phyloP scores from a whole-genome alignment of 1,139 yeast genomes.

The Zygosaccharomyces pseudobailii region DNA sequence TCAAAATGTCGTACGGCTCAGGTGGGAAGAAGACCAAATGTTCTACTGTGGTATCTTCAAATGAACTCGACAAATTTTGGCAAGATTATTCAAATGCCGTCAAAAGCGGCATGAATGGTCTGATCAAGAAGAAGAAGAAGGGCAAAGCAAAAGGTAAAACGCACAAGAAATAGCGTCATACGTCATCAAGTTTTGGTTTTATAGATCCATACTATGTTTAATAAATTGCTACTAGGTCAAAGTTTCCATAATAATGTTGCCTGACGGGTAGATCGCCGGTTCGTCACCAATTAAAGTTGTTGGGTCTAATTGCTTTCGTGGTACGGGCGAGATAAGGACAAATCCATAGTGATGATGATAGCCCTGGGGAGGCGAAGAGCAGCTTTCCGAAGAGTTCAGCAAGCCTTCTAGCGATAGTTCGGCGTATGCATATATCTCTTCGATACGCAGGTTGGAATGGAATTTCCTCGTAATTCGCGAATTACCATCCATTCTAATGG shows the following conservation, averaged over 20 bases:
- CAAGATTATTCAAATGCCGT: conserved; percentile 56
- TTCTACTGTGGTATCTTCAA: conserved; percentile 60
- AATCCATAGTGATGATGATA: conserved; percentile 45
- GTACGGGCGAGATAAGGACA: conserved; percentile 51
- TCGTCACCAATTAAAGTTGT: conserved; percentile 39
- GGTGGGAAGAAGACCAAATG: conserved; percentile 53
- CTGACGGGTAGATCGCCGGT: conserved; percentile 52
- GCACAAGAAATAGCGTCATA: conserved; percentile 5
- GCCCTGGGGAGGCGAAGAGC: conserved; percentile 34
- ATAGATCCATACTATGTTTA: conserved; percentile 4
- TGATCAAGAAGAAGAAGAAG: conserved; percentile 61
- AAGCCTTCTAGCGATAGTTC: conserved; percentile 40
- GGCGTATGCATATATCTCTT: conserved; percentile 57
- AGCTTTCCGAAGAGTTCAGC: conserved; percentile 30
- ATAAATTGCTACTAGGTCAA: conserved; percentile 1
- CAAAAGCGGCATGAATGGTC: conserved; percentile 56
- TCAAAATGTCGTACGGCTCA: conserved; percentile 51
- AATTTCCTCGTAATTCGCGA: conserved; percentile 46
- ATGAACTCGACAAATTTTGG: conserved; percentile 64
- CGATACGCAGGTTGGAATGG: conserved; percentile 43
- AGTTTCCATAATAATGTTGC: conserved; percentile 51
- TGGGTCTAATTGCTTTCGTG: conserved; percentile 44
- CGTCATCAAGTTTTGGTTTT: not conserved
- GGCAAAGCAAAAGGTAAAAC: conserved; percentile 32
- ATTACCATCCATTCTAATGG: conserved; percentile 54